Base-by-base conservation (phyloP, 768 basidiomycete species). In the Suillus paluster region DNA sequence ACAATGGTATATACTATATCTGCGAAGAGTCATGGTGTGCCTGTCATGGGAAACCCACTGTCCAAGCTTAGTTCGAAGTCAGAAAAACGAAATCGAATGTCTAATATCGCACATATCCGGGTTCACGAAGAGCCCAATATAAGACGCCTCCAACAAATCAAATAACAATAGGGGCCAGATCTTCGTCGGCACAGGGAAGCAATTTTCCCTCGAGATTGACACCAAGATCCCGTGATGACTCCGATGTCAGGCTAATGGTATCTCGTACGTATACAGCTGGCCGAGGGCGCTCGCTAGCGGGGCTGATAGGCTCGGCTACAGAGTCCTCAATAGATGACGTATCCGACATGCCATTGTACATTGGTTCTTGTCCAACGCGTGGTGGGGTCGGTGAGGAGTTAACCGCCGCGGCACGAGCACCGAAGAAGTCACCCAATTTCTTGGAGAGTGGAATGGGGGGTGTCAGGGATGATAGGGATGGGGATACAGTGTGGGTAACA, bases 371-470 rank as follows among this genome's bases (percentile, higher is more conserved):
- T 59, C 75, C 71, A 21, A 68, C 17, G n/a, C 60, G 64, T 62
- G 63, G 69, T 19, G 67, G 66, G 64, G 64, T 68, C 42, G 66
- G 59, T 62, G 70, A 66, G 15, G 73, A 46, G 0, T 79, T 65
- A 3, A 75, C 71, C 1, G 75, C 75, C 15, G 86, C 87, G 56
- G 62, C 70, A 62, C 87, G 79, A 33, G 86, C 79, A 60, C 82
- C 78, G 70, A 92, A 92, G 73, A 92, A 86, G 10, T 86, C 87
- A 5, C 89, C 89, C 48, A 93, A 68, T 76, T 90, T 92, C 67
- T 82, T 82, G 38, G 86, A 74, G n/a, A 87, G 76, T 1, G 85
- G 86, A 19, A 81, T 78, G 25, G 78, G 67, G 60, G 79, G 70
- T 34, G 69, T 66, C 56, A 68, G 67, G 34, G 69, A 62, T 55